phyloP scores from a whole-genome alignment of 192 early-diverging fungal genomes.

The Radiomyces spectabilis region DNA sequence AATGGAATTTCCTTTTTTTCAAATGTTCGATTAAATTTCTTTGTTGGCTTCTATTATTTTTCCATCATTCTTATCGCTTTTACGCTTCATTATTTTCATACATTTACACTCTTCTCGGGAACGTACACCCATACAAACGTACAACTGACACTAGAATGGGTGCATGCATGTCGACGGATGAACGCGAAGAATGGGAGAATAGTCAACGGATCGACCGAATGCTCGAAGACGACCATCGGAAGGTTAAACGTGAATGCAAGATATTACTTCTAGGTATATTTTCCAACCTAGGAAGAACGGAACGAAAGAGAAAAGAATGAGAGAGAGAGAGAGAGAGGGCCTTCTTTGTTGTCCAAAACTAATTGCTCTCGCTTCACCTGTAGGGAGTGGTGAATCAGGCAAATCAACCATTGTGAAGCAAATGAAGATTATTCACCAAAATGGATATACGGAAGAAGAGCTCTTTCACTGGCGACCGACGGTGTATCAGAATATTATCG shows the following conservation, averaged over 20 bases:
- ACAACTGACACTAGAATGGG: constrained; percentile 1
- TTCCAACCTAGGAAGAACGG: neutral
- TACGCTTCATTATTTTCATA: neutral
- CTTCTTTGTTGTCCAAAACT: neutral
- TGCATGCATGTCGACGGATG: constrained; percentile 5
- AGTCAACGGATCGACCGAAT: constrained; percentile 44
- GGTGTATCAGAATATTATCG: constrained; percentile 79
- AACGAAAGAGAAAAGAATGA: neutral
- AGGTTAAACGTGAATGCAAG: constrained; percentile 64
- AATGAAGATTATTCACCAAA: constrained; percentile 94
- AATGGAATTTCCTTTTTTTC: too few relatives aligned
- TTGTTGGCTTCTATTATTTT: too few relatives aligned
- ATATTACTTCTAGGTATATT: constrained; percentile 61
- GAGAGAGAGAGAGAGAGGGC: neutral
- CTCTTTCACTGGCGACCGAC: constrained; percentile 65
- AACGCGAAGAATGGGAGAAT: neutral
- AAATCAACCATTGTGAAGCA: constrained; percentile 94
- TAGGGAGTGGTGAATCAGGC: constrained; percentile 85
- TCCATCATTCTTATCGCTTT: too few relatives aligned
- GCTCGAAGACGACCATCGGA: constrained; percentile 51
- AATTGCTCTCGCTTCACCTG: neutral
- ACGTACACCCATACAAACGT: neutral
- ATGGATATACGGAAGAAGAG: constrained; percentile 80
- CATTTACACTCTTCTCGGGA: too few relatives aligned
- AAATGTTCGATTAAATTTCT: too few relatives aligned